Evolutionary conservation across 108 stramenopile species (phyloP), one percentile per base, ranked within the genome.

Genomic region (Chaetoceros muelleri): DNA sequence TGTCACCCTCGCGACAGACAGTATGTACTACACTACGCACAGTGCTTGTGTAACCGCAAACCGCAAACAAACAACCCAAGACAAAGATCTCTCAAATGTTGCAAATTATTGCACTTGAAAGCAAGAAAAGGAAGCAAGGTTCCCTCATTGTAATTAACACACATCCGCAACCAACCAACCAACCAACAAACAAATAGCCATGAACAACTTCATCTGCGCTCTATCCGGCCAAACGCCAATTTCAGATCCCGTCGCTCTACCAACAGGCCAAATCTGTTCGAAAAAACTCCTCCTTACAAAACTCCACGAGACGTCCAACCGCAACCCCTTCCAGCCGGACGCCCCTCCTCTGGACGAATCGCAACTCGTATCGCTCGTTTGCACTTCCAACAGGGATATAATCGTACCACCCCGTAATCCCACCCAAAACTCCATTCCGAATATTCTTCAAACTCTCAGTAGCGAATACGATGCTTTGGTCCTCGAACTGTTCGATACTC

Each of bases 401-500:
- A 46, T 53, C 47, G 46, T 70, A 24, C 86, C 82, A 19, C 80
- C 84, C 21, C 71, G 78, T 31, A 68, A 66, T 45, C 71, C 82
- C 27, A 69, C 64, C 18, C 67, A 74, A 8, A 68, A 84, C 16
- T 81, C 83, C 2, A 55, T 94, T 30, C 85, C 91, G 8, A 54
- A 48, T 44, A 31, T 92, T 5, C 61, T 95, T 25, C 44, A 55
- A 8, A 28, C 67, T n/a, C 49, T 97, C 31, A 83, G 89, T 49
- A 64, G 45, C 7, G 94, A 98, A 72, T 96, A 94, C 66, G 94
- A 95, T 58, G 75, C 82, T 3, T 46, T 95, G 20, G 68, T 95
- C 21, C 61, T 98, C 31, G 97, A 96, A 60, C 60, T 90, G 28
- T 90, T 86, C 63, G 85, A 86, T 46, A 85, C 94, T 0, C 69